phyloP scores from a whole-genome alignment of 768 basidiomycete species.

The Mycena epipterygia region DNA sequence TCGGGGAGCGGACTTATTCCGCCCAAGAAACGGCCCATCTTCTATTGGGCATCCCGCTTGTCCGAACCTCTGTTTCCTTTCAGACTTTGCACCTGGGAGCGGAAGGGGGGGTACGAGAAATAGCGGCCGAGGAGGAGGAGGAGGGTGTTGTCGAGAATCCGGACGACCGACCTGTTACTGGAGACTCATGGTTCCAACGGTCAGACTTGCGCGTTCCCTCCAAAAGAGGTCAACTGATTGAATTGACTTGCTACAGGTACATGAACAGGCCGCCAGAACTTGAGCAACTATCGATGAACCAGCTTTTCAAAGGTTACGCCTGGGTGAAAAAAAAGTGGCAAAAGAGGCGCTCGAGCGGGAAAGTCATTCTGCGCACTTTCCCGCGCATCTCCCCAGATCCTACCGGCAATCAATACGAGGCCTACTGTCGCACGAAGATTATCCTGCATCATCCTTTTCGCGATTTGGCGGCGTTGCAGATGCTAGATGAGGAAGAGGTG shows the following conservation, averaged over 20 bases:
- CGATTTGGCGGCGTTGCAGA: not conserved
- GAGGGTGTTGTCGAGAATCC: not conserved
- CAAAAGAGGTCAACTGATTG: not conserved
- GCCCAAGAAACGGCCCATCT: constrained; percentile 42
- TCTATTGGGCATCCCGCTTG: constrained; percentile 37
- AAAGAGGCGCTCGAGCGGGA: not conserved
- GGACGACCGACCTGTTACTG: constrained; percentile 4
- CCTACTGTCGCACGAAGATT: constrained; percentile 4
- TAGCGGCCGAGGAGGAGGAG: not conserved
- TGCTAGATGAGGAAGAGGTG: not conserved
- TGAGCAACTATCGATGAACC: constrained; percentile 1
- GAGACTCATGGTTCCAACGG: constrained; percentile 30
- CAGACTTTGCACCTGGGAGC: constrained; percentile 31
- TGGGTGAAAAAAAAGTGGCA: constrained; percentile 23
- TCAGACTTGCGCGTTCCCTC: not conserved
- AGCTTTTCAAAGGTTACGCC: constrained; percentile 7
- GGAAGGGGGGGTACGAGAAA: constrained; percentile 18
- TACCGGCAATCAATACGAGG: not conserved
- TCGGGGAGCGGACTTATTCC: constrained; percentile 38
- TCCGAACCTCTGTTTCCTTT: constrained; percentile 27
- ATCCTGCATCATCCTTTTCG: constrained; percentile 18
- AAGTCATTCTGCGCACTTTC: constrained; percentile 21
- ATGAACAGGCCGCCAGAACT: not conserved
- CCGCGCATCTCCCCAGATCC: not conserved
- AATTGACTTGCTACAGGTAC: constrained; percentile 16